Base-by-base conservation (phyloP, 768 basidiomycete species). In the Leccinum aurantiacum region DNA sequence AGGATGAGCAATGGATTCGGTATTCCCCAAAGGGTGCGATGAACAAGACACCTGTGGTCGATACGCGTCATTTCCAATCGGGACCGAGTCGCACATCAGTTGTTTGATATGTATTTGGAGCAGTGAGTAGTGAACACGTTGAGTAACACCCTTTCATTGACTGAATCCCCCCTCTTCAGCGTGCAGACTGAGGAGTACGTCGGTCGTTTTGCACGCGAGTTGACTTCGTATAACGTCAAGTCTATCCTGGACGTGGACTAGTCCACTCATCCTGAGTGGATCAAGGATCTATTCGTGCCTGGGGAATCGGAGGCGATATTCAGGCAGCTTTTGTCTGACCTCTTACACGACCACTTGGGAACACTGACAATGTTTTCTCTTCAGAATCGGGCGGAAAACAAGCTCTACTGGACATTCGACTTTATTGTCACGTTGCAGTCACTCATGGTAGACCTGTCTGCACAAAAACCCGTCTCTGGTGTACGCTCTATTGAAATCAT, bases 11-110 rank as follows among this genome's bases (percentile, higher is more conserved):
- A 69, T 89, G 87, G 87, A 79, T 81, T 53, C 78, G 82, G 2
- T 74, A 73, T 46, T 83, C 79, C 57, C 79, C 82, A 0, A 69
- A 79, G 52, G 87, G 87, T 29, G 86, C 86, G 0, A 74, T 87
- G 63, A 77, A 82, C 52, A 79, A 82, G 38, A 74, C 80, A 0
- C 80, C 84, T 0, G 78, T 86, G 0, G 72, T 73, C 11, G 61
- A 77, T 88, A 8, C 87, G 88, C 66, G 87, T 89, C 4, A 81
- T 88, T 10, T 88, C 87, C 0, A 87, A 88, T 66, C 75, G 86
- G 13, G 87, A 88, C 68, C 80, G 84, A 10, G 75, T 86, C 3
- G 84, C 86, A 0, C 85, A 87, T 65, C 85, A 87, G 70, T 67
- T 85, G 0, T 88, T 89, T 62, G 87, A 89, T 66, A 67, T 88